phyloP scores from a whole-genome alignment of 129 eudicot genomes.

The Sambucus nigra region DNA sequence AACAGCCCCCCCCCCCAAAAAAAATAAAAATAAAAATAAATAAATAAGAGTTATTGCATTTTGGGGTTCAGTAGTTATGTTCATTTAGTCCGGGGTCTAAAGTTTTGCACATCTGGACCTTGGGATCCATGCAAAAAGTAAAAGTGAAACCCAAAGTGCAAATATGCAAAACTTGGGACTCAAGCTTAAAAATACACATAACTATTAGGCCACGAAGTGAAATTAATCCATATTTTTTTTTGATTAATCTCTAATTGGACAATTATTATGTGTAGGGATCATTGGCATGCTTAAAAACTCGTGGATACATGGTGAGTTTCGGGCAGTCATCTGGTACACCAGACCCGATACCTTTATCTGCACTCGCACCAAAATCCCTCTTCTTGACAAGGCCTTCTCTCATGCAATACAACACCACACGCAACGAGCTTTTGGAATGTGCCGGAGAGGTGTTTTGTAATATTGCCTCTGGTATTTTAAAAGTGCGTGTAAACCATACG shows the following conservation, averaged over 20 bases:
- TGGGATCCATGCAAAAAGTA: not conserved
- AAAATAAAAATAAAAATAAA: too few species aligned
- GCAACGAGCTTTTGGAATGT: constrained; percentile 44
- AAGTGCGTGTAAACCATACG: constrained; percentile 46
- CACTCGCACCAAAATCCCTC: constrained; percentile 36
- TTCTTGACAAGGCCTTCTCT: constrained; percentile 47
- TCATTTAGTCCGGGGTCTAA: too few species aligned
- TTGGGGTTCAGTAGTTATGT: too few species aligned
- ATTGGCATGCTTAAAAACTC: constrained; percentile 45
- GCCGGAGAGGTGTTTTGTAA: constrained; percentile 40
- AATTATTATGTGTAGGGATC: constrained; percentile 38
- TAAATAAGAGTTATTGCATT: too few species aligned
- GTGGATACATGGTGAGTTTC: constrained; percentile 51
- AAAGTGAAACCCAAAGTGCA: not conserved
- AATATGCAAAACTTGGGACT: not conserved
- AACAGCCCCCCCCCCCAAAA: too few species aligned
- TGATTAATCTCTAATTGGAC: not conserved
- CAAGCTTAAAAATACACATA: not conserved
- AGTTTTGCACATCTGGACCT: too few species aligned
- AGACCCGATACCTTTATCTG: constrained; percentile 43
- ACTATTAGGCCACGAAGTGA: too few species aligned
- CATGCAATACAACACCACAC: constrained; percentile 25
- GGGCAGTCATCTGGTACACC: constrained; percentile 60
- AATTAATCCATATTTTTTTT: not conserved
- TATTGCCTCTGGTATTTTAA: constrained; percentile 34